Percentiles rank a stretch among this genome's conserved stretches.
phyloP scores from a whole-genome alignment of 805 yeast species.

The Candida qinlingensis region DNA sequence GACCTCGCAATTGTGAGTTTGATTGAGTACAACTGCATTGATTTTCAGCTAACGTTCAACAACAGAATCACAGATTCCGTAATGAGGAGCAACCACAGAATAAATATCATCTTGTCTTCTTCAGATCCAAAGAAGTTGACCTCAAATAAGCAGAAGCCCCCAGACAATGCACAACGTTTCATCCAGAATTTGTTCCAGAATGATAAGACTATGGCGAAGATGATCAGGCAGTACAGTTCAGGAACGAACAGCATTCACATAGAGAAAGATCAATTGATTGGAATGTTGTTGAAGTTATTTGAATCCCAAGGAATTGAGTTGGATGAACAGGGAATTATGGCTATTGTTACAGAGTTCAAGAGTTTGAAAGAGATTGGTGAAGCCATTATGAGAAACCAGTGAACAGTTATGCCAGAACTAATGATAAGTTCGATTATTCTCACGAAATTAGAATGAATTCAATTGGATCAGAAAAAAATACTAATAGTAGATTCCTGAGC shows the following conservation, averaged over 20 bases:
- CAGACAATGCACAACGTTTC: background rate
- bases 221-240: slow-evolving; percentile 1
- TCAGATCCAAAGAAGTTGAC: background rate
- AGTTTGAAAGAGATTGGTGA: slow-evolving; percentile 5
- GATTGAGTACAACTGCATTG: background rate
- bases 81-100: background rate
- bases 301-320: slow-evolving; percentile 3
- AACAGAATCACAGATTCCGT: background rate
- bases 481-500: too few relatives aligned
- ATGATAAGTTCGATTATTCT: background rate
- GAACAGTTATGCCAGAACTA: too few relatives aligned
- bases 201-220: slow-evolving; percentile 3
- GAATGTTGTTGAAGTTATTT: slow-evolving; percentile 3
- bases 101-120: background rate
- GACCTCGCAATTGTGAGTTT: slow-evolving; percentile 3
- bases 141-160: background rate
- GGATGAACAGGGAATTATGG: slow-evolving; percentile 4
- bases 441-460: too few relatives aligned
- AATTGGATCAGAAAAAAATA: too few relatives aligned
- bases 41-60: background rate
- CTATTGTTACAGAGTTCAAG: background rate
- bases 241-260: background rate
- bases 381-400: background rate
- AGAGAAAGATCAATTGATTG: slow-evolving; percentile 2
- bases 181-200: slow-evolving; percentile 4